Base-by-base conservation (phyloP, 352 stramenopile species). In the Globisporangium orthogonon region DNA sequence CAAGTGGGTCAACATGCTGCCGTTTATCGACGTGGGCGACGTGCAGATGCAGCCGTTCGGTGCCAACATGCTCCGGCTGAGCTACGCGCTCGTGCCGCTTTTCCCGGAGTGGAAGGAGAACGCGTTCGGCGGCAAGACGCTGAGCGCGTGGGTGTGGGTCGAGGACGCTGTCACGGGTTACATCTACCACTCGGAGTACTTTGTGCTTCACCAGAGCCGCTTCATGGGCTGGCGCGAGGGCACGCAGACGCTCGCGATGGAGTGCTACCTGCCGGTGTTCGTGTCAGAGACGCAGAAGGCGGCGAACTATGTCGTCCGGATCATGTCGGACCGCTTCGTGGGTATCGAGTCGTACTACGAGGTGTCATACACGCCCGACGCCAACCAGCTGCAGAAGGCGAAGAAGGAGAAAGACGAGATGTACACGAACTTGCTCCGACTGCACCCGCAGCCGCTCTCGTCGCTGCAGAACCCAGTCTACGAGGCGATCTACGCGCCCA, bases 101-200 rank as follows among this genome's bases (percentile, higher is more conserved):
- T 89, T 93, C 45, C 66, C 66, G 0, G 73, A 87, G 46, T 93
- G 83, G 83, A 83, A 81, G 30, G 83, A 91, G 43, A 60, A 71
- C 23, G 63, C 66, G 7, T 78, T 88, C 9, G 67, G 73, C 10
- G 78, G 80, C 6, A 83, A 83, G 48, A 74, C 69, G 7, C 61
- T 91, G 13, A 69, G 76, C 15, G 99, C 97, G 40, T 99, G 96
- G 94, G 69, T 99, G 13, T 99, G 96, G 97, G 87, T 99, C 13
- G 97, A 99, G 80, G 97, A 99, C 63, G 78, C 78, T 0, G 70
- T 85, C 17, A 94, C 83, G 1, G 90, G 97, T 0, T 85, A 83
- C 46, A 97, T 98, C 55, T 98, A 98, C 60, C 94, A 98, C 69
- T 93, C 82, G 15, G 95, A 98, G 66, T 87, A 93, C 56, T 86